Evolutionary conservation across 768 basidiomycete species (phyloP), one percentile per base, ranked within the genome.

Genomic region (Boletales sp.): DNA sequence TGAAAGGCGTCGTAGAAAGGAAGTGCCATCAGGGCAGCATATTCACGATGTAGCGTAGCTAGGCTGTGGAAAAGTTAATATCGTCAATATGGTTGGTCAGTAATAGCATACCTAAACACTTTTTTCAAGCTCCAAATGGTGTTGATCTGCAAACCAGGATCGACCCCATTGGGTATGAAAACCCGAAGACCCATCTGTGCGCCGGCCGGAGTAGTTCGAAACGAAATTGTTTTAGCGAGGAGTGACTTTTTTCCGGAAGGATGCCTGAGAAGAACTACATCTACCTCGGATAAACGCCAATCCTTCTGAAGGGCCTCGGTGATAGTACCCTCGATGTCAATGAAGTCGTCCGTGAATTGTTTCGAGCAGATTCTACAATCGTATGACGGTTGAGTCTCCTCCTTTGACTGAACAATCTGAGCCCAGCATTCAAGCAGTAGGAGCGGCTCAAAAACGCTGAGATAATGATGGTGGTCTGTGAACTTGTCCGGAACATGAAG

Each of bases 1-100:
- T 80, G 72, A 44, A 77, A 81, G 12, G 87, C 75, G 54, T 94
- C 90, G 57, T 92, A 94, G 64, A 86, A 87, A 13, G 86, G 87
- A 50, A 97, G 73, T 12, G 84, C 86, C 59, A 84, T 75, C 8
- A 99, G 75, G 12, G 94, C 93, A 11, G 80, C 85, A 64, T 92
- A 99, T 71, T 99, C 97, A 40, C 97, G 86, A 58, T 93, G 82
- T 21, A 94, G 74, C 0, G 97, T 99, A 53, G 86, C 90, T 56
- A 99, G 71, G 54, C 97, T 99, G 44, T 24, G 42, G 39, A 37
- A 48, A 11, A 1, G 34, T 60, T 18, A 52, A 45, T n/a, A 45
- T 55, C 50, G 32, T 11, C 11, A 24, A 36, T 45, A 11, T 17
- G 40, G 31, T 3, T 17, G 51, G 18, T 29, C 14, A 31, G 12